Conservation (phyloP, 257 asterid species). For the Osmanthus fragrans region DNA sequence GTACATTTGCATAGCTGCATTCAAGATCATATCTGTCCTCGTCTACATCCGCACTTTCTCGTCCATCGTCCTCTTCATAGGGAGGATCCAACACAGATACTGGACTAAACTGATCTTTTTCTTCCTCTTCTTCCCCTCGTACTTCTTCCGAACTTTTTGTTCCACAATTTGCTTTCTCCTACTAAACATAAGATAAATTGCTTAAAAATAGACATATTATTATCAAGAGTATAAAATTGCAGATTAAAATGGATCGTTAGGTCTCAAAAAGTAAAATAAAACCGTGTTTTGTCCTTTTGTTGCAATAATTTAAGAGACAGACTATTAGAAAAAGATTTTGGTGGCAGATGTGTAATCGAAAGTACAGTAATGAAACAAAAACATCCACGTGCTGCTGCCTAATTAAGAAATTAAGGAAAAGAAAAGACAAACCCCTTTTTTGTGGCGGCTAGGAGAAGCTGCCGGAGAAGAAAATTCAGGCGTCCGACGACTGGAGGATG, state of each 20-base stretch:
- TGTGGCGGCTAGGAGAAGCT: constrained; percentile 59
- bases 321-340: constrained; percentile 33
- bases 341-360: constrained; percentile 54
- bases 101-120: constrained; percentile 80
- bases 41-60: constrained; percentile 29
- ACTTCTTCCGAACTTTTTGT: constrained; percentile 18
- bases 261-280: constrained; percentile 24
- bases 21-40: constrained; percentile 50
- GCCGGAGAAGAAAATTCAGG: constrained; percentile 72
- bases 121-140: constrained; percentile 40
- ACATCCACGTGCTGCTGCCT: constrained; percentile 28
- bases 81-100: constrained; percentile 73
- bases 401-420: neutral
- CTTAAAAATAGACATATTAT: neutral
- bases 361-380: constrained; percentile 28
- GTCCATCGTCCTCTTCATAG: constrained; percentile 31
- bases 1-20: constrained; percentile 65
- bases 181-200: neutral
- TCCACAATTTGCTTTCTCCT: constrained; percentile 45
- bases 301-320: constrained; percentile 29
- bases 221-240: neutral
- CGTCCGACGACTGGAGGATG: constrained; percentile 48
- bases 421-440: constrained; percentile 47
- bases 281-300: constrained; percentile 41
- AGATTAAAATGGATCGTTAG: constrained; percentile 9